Evolutionary conservation across 2,329 filamentous ascomycete species (phyloP), one percentile per base, ranked within the genome.

Genomic region (Aureobasidium sp.): DNA sequence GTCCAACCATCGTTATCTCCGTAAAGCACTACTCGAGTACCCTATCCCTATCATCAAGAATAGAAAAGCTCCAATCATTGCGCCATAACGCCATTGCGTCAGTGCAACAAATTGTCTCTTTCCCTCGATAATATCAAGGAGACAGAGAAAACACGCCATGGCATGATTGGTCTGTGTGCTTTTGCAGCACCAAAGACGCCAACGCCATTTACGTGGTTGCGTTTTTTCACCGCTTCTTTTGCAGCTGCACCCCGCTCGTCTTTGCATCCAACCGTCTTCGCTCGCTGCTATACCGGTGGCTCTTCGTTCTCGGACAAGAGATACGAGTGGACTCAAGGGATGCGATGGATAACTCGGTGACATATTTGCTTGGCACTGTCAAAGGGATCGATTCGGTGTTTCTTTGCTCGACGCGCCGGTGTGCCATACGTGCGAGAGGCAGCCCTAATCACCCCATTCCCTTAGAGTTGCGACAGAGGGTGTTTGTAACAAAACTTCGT

Each of bases 91-190:
- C 13, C 12, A 41, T 20, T 29, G 5, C 47, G 29, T 50, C 36
- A 50, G 9, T 34, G 32, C 32, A 34, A 9, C 6, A 34, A 34
- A 9, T 12, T 10, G 10, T 34, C 9, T 10, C 2, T 9, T 34
- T 34, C 9, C 8, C 7, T 34, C 9, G 32, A 34, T 4, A 9
- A 34, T 4, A 34, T 34, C 3, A 34, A 34, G 10, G 32, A 12
- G 9, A 2, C 8, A 10, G 10, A 12, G 10, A 34, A 2, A 34
- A 29, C 51, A 55, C 51, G 51, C 51, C n/a, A 55, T 55, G 51
- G 51, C 51, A 42, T 55, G 51, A 42, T 55, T 55, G 51, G 51
- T 42, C 51, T 41, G 51, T 55, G 51, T 55, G 48, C 12, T 23
- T 53, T 27, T 32, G 29, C 29, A 20, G 20, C 20, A 20, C 20